Evolutionary conservation across 2,329 filamentous ascomycete species (phyloP).

Genomic region (Cladophialophora yegresii): DNA sequence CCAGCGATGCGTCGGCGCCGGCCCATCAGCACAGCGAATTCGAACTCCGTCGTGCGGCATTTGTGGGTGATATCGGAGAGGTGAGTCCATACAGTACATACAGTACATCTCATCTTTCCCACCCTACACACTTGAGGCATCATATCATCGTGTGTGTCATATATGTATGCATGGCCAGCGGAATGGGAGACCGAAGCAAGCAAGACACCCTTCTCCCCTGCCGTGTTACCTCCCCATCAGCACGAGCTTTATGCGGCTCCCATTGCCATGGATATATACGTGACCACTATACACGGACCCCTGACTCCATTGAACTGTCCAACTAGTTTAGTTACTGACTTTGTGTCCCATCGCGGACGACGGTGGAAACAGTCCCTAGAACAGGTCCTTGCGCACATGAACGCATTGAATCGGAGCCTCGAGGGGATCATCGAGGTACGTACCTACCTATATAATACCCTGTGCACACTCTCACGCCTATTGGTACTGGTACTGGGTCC

Average conservation of each 20-base stretch:
- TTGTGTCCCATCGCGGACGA: neutral
- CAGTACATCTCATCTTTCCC: neutral
- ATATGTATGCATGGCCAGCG: neutral
- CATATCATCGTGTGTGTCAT: neutral
- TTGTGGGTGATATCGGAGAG: constrained; percentile 35
- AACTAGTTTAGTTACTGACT: neutral
- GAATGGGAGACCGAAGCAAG: neutral
- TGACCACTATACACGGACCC: neutral
- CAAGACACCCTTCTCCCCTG: neutral
- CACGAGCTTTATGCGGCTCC: neutral
- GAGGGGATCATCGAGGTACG: constrained; percentile 86
- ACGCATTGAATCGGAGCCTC: constrained; percentile 87
- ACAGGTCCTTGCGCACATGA: constrained; percentile 91
- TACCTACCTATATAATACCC: no score
- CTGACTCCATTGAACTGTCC: neutral
- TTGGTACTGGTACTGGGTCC: neutral
- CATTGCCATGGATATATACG: neutral
- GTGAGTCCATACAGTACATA: constrained; percentile 19
- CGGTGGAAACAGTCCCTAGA: constrained; percentile 62
- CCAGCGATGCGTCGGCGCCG: constrained; percentile 33
- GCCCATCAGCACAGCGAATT: constrained; percentile 34
- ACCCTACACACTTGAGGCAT: neutral
- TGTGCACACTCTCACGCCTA: neutral
- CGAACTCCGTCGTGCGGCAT: constrained; percentile 39
- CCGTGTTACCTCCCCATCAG: neutral